These are phyloP conservation scores for Flagelloscypha sp. DNA, from an alignment of 768 basidiomycete genomes.

Conservation along the genomic window DNA sequence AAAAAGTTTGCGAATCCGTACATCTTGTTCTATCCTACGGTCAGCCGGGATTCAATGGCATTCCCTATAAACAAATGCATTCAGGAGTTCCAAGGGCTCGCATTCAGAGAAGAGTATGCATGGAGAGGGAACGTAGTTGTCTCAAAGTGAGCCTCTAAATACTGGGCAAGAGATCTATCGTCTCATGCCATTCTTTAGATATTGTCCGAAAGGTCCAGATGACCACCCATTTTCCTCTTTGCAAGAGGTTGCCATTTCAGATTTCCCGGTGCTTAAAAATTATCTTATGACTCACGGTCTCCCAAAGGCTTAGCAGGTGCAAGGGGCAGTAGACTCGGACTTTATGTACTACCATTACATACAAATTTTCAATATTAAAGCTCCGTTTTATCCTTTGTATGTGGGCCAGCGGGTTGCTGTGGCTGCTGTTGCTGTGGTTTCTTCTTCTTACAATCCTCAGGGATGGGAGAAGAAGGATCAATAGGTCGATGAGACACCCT, in stretches of 20 bases:
- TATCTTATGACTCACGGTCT: conserved; percentile 62
- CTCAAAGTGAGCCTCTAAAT: conserved; percentile 69
- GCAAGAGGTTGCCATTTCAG: conserved; percentile 73
- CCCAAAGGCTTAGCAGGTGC: conserved; percentile 34
- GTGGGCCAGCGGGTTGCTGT: conserved; percentile 22
- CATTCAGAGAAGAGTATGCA: conserved; percentile 52
- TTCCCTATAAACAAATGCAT: conserved; percentile 75
- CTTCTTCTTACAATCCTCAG: conserved; percentile 65
- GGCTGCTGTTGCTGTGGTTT: no score
- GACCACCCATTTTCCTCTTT: conserved; percentile 48
- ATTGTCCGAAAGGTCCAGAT: no score
- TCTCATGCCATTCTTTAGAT: no score
- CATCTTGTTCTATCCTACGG: conserved; percentile 69
- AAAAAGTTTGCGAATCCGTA: conserved; percentile 72
- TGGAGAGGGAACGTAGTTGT: conserved; percentile 79
- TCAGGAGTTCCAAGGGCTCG: conserved; percentile 61
- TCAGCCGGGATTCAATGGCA: conserved; percentile 73
- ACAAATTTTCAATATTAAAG: no score
- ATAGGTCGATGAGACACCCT: conserved; percentile 68
- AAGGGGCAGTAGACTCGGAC: conserved; percentile 2
- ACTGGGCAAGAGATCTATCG: no score
- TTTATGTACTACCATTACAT: conserved; percentile 5
- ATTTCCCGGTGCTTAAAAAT: conserved; percentile 76
- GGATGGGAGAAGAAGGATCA: conserved; percentile 68
- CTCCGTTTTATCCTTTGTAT: conserved; percentile 22